Conservation (phyloP, 1,139 yeast species). For the Taphrina confusa region DNA sequence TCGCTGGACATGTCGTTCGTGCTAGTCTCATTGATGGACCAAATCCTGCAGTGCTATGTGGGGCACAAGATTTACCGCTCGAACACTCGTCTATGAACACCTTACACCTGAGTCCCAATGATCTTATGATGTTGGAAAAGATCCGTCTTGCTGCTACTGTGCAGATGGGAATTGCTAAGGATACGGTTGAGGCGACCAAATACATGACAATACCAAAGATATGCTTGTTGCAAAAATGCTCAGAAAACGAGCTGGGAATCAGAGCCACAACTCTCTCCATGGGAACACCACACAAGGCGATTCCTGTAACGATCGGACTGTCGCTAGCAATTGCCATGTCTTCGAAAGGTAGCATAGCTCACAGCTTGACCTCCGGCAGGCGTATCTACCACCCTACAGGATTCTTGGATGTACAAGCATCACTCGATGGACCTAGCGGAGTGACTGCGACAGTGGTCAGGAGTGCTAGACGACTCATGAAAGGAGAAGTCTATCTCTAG, state of each 20-base stretch:
- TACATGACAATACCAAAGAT: not conserved
- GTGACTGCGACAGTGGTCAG: not conserved
- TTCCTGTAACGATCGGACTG: conserved; percentile 9
- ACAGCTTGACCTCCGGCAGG: not conserved
- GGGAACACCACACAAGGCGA: conserved; percentile 14
- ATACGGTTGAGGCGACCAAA: not conserved
- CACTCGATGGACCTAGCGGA: not conserved
- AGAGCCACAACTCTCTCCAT: conserved; percentile 11
- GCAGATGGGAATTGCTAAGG: conserved; percentile 6
- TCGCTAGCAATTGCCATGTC: conserved; percentile 19
- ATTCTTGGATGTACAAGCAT: conserved; percentile 4
- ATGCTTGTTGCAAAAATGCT: not conserved
- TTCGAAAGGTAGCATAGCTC: not conserved
- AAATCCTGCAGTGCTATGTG: conserved; percentile 11
- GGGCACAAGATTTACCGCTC: not conserved
- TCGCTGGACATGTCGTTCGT: not conserved
- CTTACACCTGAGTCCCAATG: not conserved
- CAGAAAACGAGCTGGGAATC: not conserved
- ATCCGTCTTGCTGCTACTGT: conserved; percentile 3
- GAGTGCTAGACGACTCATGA: conserved; percentile 5
- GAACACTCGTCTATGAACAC: not conserved
- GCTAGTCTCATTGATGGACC: conserved; percentile 17
- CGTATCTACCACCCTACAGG: conserved; percentile 19
- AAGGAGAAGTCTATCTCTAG: not conserved
- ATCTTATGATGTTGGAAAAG: not conserved